Base-by-base conservation (phyloP, 805 yeast species). In the Lachancea nothofagi region DNA sequence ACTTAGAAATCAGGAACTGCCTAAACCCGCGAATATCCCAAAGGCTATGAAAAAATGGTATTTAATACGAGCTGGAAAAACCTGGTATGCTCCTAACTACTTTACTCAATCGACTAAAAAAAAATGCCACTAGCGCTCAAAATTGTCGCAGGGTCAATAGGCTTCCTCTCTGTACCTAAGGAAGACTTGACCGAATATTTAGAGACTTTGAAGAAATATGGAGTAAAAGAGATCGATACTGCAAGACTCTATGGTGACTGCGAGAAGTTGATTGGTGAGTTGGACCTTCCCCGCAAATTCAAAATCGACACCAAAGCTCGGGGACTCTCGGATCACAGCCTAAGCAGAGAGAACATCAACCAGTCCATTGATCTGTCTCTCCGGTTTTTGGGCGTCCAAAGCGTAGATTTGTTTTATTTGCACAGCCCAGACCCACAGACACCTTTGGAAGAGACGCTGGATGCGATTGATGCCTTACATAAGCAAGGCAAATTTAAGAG, bases 391-490 rank as follows among this genome's bases (percentile, higher is more conserved):
- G 27, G 38, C 7, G 43, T 47, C 8, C 46, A 46, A 20, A 40
- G 19, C 54, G 53, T 12, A 51, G 51, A 12, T 51, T n/a, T 43
- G 18, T 53, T 36, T 28, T 54, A 43, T 32, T 41, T 55, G 18
- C 60, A 55, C 38, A 40, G 49, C 15, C 59, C 61, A 8, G 61
- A 55, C 38, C 45, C 49, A 2, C 37, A 38, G n/a, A 52, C 55
- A 1, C 57, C 56, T 5, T 42, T 43, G 33, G 50, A 47, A 29
- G 57, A 54, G 29, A 50, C 59, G 5, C 41, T 51, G 15, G 50
- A 50, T 25, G 46, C 57, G 21, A 50, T 55, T n/a, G 40, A 50
- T 32, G 49, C 44, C 6, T 47, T 55, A 22, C 44, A 46, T 39
- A 36, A 44, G 36, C 42, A 42, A 14, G 59, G 59, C 3, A 51